phyloP scores from a whole-genome alignment of 164 flowering plant species.

The Platanus orientalis region DNA sequence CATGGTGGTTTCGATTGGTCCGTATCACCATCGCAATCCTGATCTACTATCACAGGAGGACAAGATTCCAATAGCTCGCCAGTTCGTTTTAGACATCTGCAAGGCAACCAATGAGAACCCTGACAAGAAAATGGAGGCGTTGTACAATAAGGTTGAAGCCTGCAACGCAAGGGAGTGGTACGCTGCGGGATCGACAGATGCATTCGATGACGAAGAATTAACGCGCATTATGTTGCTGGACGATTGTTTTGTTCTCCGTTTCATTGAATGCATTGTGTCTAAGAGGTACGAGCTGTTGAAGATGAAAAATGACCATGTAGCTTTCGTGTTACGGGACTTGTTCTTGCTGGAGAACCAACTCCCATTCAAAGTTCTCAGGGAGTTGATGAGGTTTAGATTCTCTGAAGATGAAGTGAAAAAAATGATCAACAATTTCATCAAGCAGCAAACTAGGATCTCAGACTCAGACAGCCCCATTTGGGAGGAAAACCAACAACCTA shows the following conservation, averaged over 20 bases:
- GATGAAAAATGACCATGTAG: neutral
- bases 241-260: conserved; percentile 11
- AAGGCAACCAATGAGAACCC: no score
- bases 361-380: conserved; percentile 8
- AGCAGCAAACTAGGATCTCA: neutral
- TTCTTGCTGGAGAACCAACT: conserved; percentile 23
- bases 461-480: neutral
- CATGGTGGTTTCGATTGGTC: no score
- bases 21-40: no score
- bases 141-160: conserved; percentile 1
- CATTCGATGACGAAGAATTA: conserved; percentile 9
- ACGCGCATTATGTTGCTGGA: conserved; percentile 16
- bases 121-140: neutral
- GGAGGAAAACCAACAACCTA: neutral
- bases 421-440: neutral
- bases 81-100: neutral
- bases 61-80: no score
- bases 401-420: neutral
- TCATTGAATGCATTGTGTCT: neutral
- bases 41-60: no score
- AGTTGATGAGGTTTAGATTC: neutral
- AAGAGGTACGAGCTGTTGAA: neutral
- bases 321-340: conserved; percentile 8
- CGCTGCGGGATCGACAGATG: conserved; percentile 4
- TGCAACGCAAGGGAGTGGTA: conserved; percentile 10